Base-by-base conservation (phyloP, 306 rosid species). In the Vigna nakashimae region DNA sequence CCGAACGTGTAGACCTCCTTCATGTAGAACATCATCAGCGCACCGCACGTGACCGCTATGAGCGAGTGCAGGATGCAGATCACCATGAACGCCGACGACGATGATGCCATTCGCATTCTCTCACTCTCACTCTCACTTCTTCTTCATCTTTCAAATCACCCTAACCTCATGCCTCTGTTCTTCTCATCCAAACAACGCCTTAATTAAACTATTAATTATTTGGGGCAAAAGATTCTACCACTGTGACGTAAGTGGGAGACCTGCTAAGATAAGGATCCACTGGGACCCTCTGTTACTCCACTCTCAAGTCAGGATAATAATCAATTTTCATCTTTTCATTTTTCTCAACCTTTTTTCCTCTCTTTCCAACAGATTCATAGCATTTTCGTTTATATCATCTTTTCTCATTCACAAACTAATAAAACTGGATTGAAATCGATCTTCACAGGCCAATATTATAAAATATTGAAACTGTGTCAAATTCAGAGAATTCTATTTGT, bases 1-100 rank as follows among this genome's bases (percentile, higher is more conserved):
- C 97, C 98, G 70, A 94, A 80, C 14, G 89, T 79, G 90, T 92
- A 94, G 0, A 94, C 82, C 38, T 92, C 98, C 84, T 85, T 88
- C 96, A 94, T 89, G 89, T 89, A 90, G 91, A 94, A 94, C 98
- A 94, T 94, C 98, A 94, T 94, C 13, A 90, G 86, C 15, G 82
- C 87, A 18, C 98, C 98, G 16, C 86, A 50, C 9, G 91, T 88
- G 1, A 84, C 45, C 10, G 98, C 94, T 72, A 92, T 88, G 20
- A 84, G 67, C 0, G 94, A 83, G 86, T 94, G 97, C 9, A 94
- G 90, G 57, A 92, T 77, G 85, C 98, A 92, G 75, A 94, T 94
- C 79, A 89, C 85, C 60, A 86, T 75, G 73, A 94, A 94, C n/a
- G 92, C 91, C 57, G 93, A 73, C 9, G 94, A 74, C 9, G 94